phyloP scores from a whole-genome alignment of 2,329 filamentous ascomycete genomes.

The Ascochyta pisi region DNA sequence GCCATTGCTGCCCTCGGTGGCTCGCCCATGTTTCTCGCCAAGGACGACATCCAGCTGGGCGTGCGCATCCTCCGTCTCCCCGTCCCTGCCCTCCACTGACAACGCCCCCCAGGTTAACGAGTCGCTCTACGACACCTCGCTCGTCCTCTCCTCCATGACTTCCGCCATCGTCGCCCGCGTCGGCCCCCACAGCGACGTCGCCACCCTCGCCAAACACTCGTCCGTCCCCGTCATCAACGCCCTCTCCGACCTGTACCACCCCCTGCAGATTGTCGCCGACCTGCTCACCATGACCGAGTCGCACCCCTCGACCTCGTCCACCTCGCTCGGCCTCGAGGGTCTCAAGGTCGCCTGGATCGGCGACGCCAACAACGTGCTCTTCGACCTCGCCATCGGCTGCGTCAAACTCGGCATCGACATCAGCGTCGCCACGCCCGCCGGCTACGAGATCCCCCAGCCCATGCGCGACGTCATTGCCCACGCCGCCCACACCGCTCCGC shows the following conservation, averaged over 20 bases:
- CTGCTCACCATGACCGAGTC: constrained; percentile 87
- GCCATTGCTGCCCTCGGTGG: constrained; percentile 89
- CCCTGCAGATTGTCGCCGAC: constrained; percentile 92
- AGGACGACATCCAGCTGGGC: constrained; percentile 94
- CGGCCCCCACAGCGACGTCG: constrained; percentile 59
- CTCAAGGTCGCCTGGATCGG: constrained; percentile 96
- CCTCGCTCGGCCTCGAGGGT: constrained; percentile 74
- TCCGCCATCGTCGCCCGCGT: constrained; percentile 59
- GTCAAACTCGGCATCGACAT: constrained; percentile 88
- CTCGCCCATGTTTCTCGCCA: constrained; percentile 94
- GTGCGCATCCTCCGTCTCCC: constrained; percentile 55
- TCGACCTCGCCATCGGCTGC: constrained; percentile 87
- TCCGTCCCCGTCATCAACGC: constrained; percentile 60
- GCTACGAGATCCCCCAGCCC: constrained; percentile 77
- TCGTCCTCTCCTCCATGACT: constrained; percentile 83
- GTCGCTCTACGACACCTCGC: constrained; percentile 88
- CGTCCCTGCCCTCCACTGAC: constrained; percentile 9
- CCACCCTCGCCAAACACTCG: constrained; percentile 56
- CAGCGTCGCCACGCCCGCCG: constrained; percentile 82
- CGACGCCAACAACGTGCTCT: constrained; percentile 96
- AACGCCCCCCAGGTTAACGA: constrained; percentile 75
- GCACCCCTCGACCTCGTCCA: constrained; percentile 61
- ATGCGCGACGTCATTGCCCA: constrained; percentile 77
- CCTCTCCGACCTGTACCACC: constrained; percentile 89
- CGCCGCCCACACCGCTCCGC: constrained; percentile 63